Base-by-base conservation (phyloP, 2,329 filamentous ascomycete species). In the Exophiala sp. region DNA sequence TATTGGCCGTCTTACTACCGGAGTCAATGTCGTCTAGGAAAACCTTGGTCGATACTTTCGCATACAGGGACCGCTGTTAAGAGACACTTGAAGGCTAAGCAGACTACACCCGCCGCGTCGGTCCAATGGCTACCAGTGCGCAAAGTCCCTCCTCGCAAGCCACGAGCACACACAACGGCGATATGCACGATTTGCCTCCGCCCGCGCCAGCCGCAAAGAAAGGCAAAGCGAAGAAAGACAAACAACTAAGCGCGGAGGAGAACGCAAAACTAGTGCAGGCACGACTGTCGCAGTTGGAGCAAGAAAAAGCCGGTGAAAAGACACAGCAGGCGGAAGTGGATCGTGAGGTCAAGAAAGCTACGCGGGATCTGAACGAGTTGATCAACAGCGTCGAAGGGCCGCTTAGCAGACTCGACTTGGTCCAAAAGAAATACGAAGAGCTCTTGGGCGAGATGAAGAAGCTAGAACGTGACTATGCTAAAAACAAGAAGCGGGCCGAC, bases 321-420 rank as follows among this genome's bases (percentile, higher is more conserved):
- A 91, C 95, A 61, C 88, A 96, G 70, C 90, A 96, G 71, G 81
- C 86, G 54, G 93, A 97, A 74, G 96, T 98, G 66, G 91, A 95
- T 70, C 86, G 88, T 59, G 89, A 95, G 74, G 88, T 96, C 47
- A 93, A 90, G 68, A 90, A 91, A 70, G 90, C 90, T 42, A 95
- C 90, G 61, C 82, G 91, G 60, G 93, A 97, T 65, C 77, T 98
- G 41, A 83, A 88, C 59, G 86, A 87, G 61, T 82, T 94, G 56
- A 85, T 95, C 44, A 80, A 74, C 59, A 88, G 86, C 56, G 93
- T 95, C 69, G 91, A 96, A 77, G 88, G 87, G 60, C 87, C 93
- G 47, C 80, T 95, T 72, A 87, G 88, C 61, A 93, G 93, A 65
- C 87, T 97, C 59, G 91, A 97, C 48, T 81, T 87, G 43, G 80